These are phyloP conservation scores for Elsinoe necatrix DNA, from an alignment of 2,329 filamentous ascomycete genomes.

Conservation along the genomic window DNA sequence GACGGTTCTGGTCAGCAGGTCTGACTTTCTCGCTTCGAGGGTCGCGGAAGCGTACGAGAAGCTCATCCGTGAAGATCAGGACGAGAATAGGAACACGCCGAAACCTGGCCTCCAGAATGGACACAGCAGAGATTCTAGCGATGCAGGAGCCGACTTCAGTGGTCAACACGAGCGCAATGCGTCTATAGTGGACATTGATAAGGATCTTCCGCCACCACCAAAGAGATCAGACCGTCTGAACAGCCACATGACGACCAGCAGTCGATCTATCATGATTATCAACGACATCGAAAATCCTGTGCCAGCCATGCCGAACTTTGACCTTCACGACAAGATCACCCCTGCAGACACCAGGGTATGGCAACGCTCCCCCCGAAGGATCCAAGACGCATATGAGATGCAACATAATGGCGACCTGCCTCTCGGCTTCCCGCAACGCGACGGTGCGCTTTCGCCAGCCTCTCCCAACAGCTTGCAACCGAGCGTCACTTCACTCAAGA, in stretches of 20 bases:
- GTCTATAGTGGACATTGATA: constrained; percentile 43
- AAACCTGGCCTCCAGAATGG: not conserved
- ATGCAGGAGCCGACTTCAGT: not conserved
- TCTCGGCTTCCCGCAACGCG: not conserved
- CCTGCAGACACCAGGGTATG: not conserved
- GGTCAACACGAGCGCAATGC: constrained; percentile 61
- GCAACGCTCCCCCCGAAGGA: constrained; percentile 4
- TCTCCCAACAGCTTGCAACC: not conserved
- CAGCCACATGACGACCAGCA: constrained; percentile 64
- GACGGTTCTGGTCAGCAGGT: constrained; percentile 6
- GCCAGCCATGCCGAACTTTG: constrained; percentile 14
- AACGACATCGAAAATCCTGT: constrained; percentile 50
- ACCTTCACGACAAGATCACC: constrained; percentile 9
- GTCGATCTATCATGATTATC: constrained; percentile 83
- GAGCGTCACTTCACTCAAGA: not conserved
- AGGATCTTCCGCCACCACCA: constrained; percentile 18
- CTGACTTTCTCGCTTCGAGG: constrained; percentile 3
- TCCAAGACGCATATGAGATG: constrained; percentile 10
- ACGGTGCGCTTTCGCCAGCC: not conserved
- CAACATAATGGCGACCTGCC: not conserved
- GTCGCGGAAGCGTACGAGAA: constrained; percentile 14
- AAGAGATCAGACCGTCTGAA: constrained; percentile 30
- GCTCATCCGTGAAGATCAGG: constrained; percentile 8
- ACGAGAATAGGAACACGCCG: not conserved
- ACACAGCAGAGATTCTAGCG: not conserved